Conservation (phyloP, 768 basidiomycete genomes). For the Naematelia aurantialba region DNA sequence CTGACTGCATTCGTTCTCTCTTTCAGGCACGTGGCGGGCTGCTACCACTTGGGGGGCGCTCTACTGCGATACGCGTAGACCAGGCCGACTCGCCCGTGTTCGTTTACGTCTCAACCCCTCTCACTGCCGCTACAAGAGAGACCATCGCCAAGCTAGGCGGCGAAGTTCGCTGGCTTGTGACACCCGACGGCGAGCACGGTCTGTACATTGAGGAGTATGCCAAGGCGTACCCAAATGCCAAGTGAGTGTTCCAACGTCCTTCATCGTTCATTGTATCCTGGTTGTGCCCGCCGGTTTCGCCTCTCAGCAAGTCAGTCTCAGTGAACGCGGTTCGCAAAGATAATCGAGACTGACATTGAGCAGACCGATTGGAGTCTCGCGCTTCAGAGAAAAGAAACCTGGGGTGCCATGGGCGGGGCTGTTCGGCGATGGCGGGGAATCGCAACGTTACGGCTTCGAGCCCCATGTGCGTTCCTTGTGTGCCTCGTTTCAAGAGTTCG, state of each 20-base stretch:
- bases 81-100: constrained; percentile 59
- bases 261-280: background rate
- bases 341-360: background rate
- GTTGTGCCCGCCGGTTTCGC: too few relatives aligned
- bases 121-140: constrained; percentile 62
- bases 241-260: constrained; percentile 18
- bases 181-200: constrained; percentile 50
- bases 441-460: constrained; percentile 73
- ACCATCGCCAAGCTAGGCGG: constrained; percentile 63
- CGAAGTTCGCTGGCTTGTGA: constrained; percentile 49
- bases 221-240: constrained; percentile 22
- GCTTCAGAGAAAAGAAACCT: constrained; percentile 56
- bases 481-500: too few relatives aligned
- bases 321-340: too few relatives aligned
- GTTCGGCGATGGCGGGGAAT: constrained; percentile 63
- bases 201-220: constrained; percentile 42
- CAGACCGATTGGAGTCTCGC: constrained; percentile 61
- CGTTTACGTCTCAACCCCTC: constrained; percentile 75
- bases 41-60: constrained; percentile 73
- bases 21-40: constrained; percentile 61
- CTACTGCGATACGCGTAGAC: constrained; percentile 70
- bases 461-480: constrained; percentile 48
- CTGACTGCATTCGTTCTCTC: too few relatives aligned
- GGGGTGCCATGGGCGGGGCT: constrained; percentile 54
- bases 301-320: too few relatives aligned